Evolutionary conservation across 2,329 filamentous ascomycete genomes (phyloP).

Genomic region (Colletotrichum sp.): DNA sequence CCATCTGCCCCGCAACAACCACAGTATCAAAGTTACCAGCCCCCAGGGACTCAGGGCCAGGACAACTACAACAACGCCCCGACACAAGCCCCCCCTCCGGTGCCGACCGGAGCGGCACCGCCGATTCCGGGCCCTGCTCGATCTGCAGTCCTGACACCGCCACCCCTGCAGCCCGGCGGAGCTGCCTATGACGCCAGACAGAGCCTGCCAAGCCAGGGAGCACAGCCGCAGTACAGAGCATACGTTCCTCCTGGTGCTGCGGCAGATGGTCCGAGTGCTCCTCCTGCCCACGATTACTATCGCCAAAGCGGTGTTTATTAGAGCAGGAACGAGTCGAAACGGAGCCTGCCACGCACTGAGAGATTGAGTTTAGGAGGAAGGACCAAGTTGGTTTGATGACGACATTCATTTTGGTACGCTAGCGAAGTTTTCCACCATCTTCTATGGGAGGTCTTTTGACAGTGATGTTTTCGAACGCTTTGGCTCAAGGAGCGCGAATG

Average conservation of each 20-base stretch:
- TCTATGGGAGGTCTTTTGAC: neutral
- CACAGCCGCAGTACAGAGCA: slow-evolving; percentile 62
- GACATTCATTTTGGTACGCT: neutral
- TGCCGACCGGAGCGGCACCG: slow-evolving; percentile 42
- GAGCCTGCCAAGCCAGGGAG: slow-evolving; percentile 51
- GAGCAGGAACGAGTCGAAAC: neutral
- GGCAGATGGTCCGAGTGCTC: slow-evolving; percentile 49
- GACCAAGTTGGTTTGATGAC: neutral
- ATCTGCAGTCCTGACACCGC: slow-evolving; percentile 32
- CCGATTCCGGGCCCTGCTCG: slow-evolving; percentile 36
- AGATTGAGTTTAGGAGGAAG: neutral
- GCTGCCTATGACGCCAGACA: slow-evolving; percentile 54
- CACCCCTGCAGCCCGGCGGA: slow-evolving; percentile 50
- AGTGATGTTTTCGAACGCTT: neutral
- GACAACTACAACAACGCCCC: slow-evolving; percentile 33
- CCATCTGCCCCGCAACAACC: slow-evolving; percentile 24
- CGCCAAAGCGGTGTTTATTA: slow-evolving; percentile 44
- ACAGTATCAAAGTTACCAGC: slow-evolving; percentile 49
- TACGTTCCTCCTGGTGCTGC: slow-evolving; percentile 55
- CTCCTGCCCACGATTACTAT: slow-evolving; percentile 62
- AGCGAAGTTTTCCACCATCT: neutral
- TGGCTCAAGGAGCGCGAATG: neutral
- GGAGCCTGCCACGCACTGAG: neutral
- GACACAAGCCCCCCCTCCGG: slow-evolving; percentile 32
- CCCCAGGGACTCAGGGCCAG: slow-evolving; percentile 32